Conservation (phyloP, 2,329 filamentous ascomycete genomes). For the Plenodomus lindquistii region DNA sequence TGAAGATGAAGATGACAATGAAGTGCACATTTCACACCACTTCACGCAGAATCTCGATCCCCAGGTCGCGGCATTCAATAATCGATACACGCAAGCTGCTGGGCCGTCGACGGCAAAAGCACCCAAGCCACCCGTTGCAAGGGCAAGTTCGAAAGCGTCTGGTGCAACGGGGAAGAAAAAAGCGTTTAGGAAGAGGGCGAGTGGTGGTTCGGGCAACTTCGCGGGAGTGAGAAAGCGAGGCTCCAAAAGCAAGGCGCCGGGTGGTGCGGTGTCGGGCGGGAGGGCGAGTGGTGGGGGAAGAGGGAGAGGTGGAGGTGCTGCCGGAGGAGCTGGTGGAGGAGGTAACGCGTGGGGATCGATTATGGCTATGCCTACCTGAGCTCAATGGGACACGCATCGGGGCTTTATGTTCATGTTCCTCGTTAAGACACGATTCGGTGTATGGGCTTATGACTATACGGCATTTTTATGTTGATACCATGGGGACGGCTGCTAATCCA, state of each 20-base stretch:
- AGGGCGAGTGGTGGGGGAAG: slow-evolving; percentile 14
- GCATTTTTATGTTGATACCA: no score
- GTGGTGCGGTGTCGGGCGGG: slow-evolving; percentile 8
- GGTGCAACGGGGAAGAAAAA: slow-evolving; percentile 22
- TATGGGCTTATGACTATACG: no score
- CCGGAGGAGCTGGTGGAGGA: slow-evolving; percentile 10
- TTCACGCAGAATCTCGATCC: slow-evolving; percentile 32
- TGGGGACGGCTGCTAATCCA: no score
- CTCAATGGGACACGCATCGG: no score
- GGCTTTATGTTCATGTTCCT: no score
- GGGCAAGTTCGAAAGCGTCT: slow-evolving; percentile 18
- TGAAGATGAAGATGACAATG: slow-evolving; percentile 27
- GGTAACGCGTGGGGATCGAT: slow-evolving; percentile 21
- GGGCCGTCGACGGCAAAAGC: slow-evolving; percentile 13
- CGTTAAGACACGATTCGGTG: no score
- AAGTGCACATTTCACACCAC: slow-evolving; percentile 31
- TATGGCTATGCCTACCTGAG: slow-evolving; percentile 36
- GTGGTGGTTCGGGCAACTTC: slow-evolving; percentile 20
- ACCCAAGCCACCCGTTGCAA: slow-evolving; percentile 11
- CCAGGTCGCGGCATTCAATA: slow-evolving; percentile 37
- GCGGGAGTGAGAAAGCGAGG: slow-evolving; percentile 24
- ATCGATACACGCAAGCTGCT: slow-evolving; percentile 23
- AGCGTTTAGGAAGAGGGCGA: slow-evolving; percentile 17
- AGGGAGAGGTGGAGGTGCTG: slow-evolving; percentile 9
- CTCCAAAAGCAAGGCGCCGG: slow-evolving; percentile 15